Percentiles rank a stretch among this genome's conserved stretches.
Evolutionary conservation across 2,329 filamentous ascomycete species (phyloP).

Genomic region (Plectosphaerella plurivora): DNA sequence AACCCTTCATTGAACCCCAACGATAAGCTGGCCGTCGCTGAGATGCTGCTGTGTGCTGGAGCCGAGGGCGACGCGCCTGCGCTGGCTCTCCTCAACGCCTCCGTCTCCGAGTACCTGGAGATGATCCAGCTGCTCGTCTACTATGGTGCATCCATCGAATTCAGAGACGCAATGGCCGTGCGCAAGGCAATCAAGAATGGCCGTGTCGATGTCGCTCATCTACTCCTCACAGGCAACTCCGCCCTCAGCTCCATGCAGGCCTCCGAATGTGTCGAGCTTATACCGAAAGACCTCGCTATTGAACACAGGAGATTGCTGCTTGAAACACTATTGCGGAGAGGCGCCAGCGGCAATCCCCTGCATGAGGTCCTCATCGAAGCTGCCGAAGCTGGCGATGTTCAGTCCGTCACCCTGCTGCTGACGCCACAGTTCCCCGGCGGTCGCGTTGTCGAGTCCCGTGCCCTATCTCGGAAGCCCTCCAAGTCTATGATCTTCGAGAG

Average conservation of each 20-base stretch:
- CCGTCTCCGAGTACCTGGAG: conserved; percentile 44
- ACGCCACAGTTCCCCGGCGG: conserved; percentile 39
- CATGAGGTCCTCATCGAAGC: conserved; percentile 47
- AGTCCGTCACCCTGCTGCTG: conserved; percentile 44
- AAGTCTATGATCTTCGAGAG: conserved; percentile 29
- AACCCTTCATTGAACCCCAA: conserved; percentile 41
- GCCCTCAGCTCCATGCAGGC: conserved; percentile 38
- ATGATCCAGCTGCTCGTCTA: conserved; percentile 49
- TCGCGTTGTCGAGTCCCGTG: conserved; percentile 8
- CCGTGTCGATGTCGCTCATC: conserved; percentile 39
- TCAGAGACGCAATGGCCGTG: conserved; percentile 44
- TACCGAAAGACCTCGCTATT: conserved; percentile 40
- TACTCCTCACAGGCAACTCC: conserved; percentile 40
- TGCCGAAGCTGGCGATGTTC: conserved; percentile 40
- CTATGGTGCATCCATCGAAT: conserved; percentile 51
- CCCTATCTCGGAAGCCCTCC: conserved; percentile 9
- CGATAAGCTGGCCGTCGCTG: conserved; percentile 46
- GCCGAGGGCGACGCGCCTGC: conserved; percentile 47
- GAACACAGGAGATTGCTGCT: conserved; percentile 42
- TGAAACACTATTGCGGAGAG: conserved; percentile 41
- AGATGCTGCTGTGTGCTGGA: conserved; percentile 54
- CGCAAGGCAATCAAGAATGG: conserved; percentile 43
- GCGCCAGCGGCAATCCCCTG: conserved; percentile 41
- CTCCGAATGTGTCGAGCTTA: conserved; percentile 43
- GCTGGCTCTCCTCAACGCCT: conserved; percentile 42